Evolutionary conservation across 495 filamentous ascomycete species (phyloP).

Genomic region (Hypomontagnella submonticulosa): DNA sequence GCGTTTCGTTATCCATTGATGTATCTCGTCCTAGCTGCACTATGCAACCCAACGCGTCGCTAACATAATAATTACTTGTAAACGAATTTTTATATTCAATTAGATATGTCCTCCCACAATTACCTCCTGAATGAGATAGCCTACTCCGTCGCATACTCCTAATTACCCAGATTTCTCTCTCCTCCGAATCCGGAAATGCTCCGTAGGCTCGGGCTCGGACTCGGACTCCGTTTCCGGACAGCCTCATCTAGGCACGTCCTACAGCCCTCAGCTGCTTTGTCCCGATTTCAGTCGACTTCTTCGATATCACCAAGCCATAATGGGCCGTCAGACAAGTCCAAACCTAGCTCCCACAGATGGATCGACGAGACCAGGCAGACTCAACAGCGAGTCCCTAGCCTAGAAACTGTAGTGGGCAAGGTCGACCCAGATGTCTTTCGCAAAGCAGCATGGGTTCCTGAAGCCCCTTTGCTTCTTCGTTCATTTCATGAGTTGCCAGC

Average conservation of each 20-base stretch:
- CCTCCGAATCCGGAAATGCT: conserved; percentile 8
- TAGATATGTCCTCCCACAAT: too few species aligned
- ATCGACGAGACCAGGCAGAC: not conserved
- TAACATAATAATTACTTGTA: too few species aligned
- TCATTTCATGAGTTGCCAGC: conserved; percentile 26
- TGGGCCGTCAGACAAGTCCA: not conserved
- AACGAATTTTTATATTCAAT: too few species aligned
- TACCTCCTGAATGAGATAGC: too few species aligned
- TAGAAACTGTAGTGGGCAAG: conserved; percentile 16
- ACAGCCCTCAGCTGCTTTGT: not conserved
- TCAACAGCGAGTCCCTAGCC: not conserved
- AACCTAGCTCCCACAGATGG: not conserved
- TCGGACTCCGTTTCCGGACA: conserved; percentile 6
- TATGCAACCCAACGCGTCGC: too few species aligned
- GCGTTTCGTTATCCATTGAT: too few species aligned
- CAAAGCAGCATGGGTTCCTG: conserved; percentile 18
- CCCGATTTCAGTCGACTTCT: conserved; percentile 18
- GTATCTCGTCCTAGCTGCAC: too few species aligned
- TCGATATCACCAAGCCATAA: not conserved
- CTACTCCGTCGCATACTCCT: not conserved
- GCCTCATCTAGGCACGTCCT: not conserved
- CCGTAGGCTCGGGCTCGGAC: not conserved
- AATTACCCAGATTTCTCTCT: not conserved
- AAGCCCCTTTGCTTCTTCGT: conserved; percentile 25
- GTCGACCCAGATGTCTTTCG: conserved; percentile 31